Conservation (phyloP, 2,329 filamentous ascomycete species). For the Dothideomycetes sp. region DNA sequence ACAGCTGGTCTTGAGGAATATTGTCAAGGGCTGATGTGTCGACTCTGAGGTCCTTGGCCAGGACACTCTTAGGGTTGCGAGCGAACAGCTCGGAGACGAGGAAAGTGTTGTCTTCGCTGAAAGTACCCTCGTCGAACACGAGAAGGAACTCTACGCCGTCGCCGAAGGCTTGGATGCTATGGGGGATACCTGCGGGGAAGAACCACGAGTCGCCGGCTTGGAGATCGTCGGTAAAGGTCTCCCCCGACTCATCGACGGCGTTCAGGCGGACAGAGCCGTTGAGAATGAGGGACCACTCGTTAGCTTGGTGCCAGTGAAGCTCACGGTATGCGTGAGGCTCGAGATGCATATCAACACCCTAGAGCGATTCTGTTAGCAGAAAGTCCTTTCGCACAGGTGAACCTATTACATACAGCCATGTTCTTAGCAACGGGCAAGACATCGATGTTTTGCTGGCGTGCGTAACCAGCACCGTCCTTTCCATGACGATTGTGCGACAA, state of each 20-base stretch:
- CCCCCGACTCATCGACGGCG: constrained; percentile 25
- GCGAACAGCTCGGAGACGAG: constrained; percentile 46
- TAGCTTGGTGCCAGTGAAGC: constrained; percentile 26
- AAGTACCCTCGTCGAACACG: constrained; percentile 50
- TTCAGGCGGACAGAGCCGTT: constrained; percentile 24
- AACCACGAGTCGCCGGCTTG: constrained; percentile 45
- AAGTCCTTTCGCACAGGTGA: no score
- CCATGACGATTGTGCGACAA: constrained; percentile 34
- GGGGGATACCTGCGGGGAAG: constrained; percentile 34
- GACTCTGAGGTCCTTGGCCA: constrained; percentile 36
- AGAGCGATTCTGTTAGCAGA: no score
- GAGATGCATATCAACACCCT: constrained; percentile 35
- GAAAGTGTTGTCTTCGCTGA: constrained; percentile 53
- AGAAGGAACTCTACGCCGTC: constrained; percentile 51
- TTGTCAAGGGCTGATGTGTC: constrained; percentile 29
- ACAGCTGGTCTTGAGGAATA: constrained; percentile 31
- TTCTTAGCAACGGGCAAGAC: constrained; percentile 31
- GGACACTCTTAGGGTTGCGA: constrained; percentile 32
- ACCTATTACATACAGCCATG: no score
- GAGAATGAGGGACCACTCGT: constrained; percentile 26
- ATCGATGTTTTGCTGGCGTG: constrained; percentile 32
- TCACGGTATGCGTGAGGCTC: constrained; percentile 28
- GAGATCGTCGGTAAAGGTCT: constrained; percentile 26
- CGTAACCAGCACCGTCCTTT: constrained; percentile 31
- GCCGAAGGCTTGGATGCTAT: constrained; percentile 38